Evolutionary conservation across 352 stramenopile species (phyloP), one percentile per base, ranked within the genome.

Genomic region (Plasmopara viticola): DNA sequence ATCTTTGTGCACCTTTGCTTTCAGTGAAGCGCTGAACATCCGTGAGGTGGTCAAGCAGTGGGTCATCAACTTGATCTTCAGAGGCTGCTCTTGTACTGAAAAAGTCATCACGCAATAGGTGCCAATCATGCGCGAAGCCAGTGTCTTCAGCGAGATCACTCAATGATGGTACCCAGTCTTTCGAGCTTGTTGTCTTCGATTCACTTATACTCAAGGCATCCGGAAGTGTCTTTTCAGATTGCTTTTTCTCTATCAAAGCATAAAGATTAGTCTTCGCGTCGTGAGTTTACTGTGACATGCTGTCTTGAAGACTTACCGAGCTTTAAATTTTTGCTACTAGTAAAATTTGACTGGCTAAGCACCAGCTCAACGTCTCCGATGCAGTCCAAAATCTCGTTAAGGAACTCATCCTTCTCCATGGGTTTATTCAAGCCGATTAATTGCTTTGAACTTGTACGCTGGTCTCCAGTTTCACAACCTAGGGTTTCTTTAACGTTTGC

Each of bases 341-440:
- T 18, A 25, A 53, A 51, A 6, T 43, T 65, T 7, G 63, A 61
- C 15, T 86, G 65, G 30, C 66, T 73, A 3, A 87, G 60, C 18
- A 87, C 31, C 4, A 82, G 29, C 42, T 87, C 77, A 17, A 82
- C 66, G 18, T 86, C 74, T 6, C 68, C 64, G 8, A 87, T 86
- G 49, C 68, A 84, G 35, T 53, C 68, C 8, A 87, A 34, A 38
- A 87, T 87, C 0, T 87, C 66, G 12, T 68, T 64, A 17, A 87
- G 53, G 56, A 87, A 87, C 0, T 73, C 62, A 17, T 69, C 52
- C 20, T 64, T 72, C 12, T 64, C 54, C 53, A 64, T 54, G 5
- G 58, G 58, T 9, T 66, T 43, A 1, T 28, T 30, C 9, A 66
- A 53, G 7, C 37, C 35, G 9, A 10, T 15, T 2, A 46, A 33